phyloP scores from a whole-genome alignment of 1,284 basidiomycete species.

The Pisolithus thermaeus region DNA sequence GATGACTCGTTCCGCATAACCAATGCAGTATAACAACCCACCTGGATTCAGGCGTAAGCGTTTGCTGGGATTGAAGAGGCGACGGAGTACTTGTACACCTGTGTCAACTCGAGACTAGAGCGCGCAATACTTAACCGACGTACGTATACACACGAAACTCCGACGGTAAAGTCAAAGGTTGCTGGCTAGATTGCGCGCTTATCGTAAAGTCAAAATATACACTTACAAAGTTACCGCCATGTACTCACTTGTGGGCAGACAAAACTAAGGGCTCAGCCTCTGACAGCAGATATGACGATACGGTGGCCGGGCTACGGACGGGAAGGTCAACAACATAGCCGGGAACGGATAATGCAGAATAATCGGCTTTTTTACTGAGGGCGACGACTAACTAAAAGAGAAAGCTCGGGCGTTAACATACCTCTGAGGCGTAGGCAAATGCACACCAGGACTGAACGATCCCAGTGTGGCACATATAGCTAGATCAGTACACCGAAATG shows the following conservation, averaged over 20 bases:
- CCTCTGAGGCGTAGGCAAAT: constrained; percentile 26
- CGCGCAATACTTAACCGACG: constrained; percentile 4
- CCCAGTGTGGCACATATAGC: background rate
- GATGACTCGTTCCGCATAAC: background rate
- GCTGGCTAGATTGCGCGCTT: background rate
- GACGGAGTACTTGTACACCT: constrained; percentile 13
- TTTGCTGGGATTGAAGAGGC: constrained; percentile 30
- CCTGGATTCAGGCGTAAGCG: constrained; percentile 53
- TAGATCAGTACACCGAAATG: background rate
- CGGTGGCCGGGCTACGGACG: constrained; percentile 41
- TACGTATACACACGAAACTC: constrained; percentile 16
- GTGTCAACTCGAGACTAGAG: constrained; percentile 3
- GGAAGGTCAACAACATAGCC: constrained; percentile 1
- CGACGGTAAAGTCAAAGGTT: constrained; percentile 14
- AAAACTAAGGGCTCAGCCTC: constrained; percentile 36
- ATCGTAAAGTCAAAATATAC: background rate
- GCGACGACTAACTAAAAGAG: background rate
- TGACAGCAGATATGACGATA: constrained; percentile 40
- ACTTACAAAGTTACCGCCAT: background rate
- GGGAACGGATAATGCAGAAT: no score
- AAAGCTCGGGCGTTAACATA: background rate
- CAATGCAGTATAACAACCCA: constrained; percentile 9
- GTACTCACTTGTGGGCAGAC: constrained; percentile 37
- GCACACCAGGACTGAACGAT: constrained; percentile 12
- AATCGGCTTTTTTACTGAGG: background rate